phyloP scores from a whole-genome alignment of 139 green algal species.

The Axilococcus clingmanii region DNA sequence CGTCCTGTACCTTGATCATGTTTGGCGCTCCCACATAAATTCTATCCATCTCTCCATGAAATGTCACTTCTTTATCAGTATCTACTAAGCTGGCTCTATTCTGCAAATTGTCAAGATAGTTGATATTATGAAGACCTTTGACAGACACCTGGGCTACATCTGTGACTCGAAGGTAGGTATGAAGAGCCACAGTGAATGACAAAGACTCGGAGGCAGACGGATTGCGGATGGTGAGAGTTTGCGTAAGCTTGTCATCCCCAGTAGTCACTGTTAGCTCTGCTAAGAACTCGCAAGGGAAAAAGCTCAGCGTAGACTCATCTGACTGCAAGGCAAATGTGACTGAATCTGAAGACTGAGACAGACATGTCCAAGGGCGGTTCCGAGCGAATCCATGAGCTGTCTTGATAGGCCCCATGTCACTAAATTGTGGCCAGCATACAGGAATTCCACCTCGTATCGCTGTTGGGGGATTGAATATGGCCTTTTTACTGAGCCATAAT shows the following conservation, averaged over 20 bases:
- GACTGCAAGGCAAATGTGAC: no score
- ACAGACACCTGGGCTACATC: constrained; percentile 18
- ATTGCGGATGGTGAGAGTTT: no score
- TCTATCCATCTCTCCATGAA: constrained; percentile 57
- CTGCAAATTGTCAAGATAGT: constrained; percentile 63
- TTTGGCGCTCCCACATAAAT: constrained; percentile 55
- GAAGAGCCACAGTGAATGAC: constrained; percentile 63
- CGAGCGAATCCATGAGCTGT: constrained; percentile 75
- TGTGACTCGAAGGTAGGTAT: constrained; percentile 70
- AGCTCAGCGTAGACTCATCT: no score
- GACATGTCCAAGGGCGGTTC: no score
- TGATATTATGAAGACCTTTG: constrained; percentile 31
- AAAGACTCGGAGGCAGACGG: constrained; percentile 14
- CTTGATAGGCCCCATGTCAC: constrained; percentile 54
- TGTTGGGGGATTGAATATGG: constrained; percentile 74
- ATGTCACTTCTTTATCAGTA: constrained; percentile 23
- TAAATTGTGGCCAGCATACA: constrained; percentile 84
- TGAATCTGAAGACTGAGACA: no score
- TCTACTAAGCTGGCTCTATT: constrained; percentile 15
- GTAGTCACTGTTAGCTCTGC: background rate
- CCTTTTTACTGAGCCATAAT: constrained; percentile 67
- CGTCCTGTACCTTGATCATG: constrained; percentile 31
- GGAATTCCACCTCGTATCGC: constrained; percentile 77
- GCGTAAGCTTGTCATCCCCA: constrained; percentile 15
- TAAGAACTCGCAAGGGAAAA: constrained; percentile 26